Conservation (phyloP, 305 asterid genomes). For the Rubia balearica region DNA sequence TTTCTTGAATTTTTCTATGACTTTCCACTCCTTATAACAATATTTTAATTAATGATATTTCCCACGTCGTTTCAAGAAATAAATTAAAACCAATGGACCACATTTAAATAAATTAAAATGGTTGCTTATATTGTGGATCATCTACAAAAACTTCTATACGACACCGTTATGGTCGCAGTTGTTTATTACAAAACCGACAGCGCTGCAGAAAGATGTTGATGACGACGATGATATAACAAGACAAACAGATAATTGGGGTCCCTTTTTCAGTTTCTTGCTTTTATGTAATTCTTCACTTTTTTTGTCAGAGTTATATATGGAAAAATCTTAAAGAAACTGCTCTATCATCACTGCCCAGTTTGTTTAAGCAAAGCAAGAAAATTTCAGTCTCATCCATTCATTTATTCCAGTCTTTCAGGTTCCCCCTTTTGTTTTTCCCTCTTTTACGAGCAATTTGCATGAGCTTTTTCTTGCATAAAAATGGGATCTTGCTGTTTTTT, state of each 20-base stretch:
- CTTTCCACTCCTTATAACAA: neutral
- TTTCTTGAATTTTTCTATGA: neutral
- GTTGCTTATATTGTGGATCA: neutral
- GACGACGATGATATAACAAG: neutral
- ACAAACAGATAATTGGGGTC: neutral
- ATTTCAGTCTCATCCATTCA: conserved; percentile 15
- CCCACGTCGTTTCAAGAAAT: neutral
- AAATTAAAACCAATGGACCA: neutral
- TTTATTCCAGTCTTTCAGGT: conserved; percentile 13
- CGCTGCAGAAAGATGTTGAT: too few relatives aligned
- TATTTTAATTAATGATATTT: neutral
- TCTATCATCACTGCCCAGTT: neutral
- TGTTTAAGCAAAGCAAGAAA: conserved; percentile 1
- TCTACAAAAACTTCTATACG: neutral
- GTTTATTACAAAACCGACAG: neutral
- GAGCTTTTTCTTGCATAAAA: neutral
- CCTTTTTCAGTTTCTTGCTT: neutral
- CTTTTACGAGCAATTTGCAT: neutral
- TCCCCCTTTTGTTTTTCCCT: neutral
- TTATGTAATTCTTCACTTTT: neutral
- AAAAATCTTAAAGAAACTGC: conserved; percentile 8
- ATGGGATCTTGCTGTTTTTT: neutral
- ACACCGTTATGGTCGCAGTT: neutral
- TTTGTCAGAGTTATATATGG: neutral
- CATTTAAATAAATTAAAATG: neutral